Percentiles rank a stretch among this genome's conserved stretches.
phyloP scores from a whole-genome alignment of 176 grass and related monocot species.

The Pontederia crassipes region DNA sequence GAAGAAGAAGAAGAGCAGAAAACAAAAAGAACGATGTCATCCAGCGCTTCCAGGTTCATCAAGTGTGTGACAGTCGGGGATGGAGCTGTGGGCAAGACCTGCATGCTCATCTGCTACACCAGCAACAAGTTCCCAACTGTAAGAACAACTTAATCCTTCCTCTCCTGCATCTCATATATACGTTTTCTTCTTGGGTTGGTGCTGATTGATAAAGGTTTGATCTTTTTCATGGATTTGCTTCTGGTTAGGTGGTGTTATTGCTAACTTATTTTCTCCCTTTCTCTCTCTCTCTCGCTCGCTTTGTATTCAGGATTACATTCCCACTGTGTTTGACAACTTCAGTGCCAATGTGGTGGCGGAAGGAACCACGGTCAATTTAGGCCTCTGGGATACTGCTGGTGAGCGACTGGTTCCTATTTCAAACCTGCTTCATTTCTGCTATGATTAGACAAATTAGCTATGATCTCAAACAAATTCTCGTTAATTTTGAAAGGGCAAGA shows the following conservation, averaged over 20 bases:
- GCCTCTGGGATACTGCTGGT: constrained; percentile 92
- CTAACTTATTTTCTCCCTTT: background rate
- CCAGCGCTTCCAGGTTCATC: constrained; percentile 82
- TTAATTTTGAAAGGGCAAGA: constrained; percentile 52
- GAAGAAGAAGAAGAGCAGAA: background rate
- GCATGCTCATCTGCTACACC: constrained; percentile 96
- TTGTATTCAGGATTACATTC: constrained; percentile 59
- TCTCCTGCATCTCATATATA: too few relatives aligned
- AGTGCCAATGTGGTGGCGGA: constrained; percentile 83
- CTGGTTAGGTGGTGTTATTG: background rate
- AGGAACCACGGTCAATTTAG: constrained; percentile 71
- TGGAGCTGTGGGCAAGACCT: constrained; percentile 94
- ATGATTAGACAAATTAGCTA: background rate
- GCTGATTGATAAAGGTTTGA: background rate
- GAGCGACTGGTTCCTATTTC: background rate
- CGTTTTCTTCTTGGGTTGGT: background rate
- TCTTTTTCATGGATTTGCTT: too few relatives aligned
- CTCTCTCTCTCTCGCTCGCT: background rate
- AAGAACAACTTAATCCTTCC: constrained; percentile 1
- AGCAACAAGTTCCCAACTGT: constrained; percentile 95
- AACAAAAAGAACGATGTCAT: constrained; percentile 34
- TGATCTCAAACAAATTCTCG: background rate
- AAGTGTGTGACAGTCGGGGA: constrained; percentile 99
- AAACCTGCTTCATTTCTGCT: background rate
- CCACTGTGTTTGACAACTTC: constrained; percentile 88